Evolutionary conservation across 768 basidiomycete genomes (phyloP), one percentile per base, ranked within the genome.

Genomic region (Russula compacta): DNA sequence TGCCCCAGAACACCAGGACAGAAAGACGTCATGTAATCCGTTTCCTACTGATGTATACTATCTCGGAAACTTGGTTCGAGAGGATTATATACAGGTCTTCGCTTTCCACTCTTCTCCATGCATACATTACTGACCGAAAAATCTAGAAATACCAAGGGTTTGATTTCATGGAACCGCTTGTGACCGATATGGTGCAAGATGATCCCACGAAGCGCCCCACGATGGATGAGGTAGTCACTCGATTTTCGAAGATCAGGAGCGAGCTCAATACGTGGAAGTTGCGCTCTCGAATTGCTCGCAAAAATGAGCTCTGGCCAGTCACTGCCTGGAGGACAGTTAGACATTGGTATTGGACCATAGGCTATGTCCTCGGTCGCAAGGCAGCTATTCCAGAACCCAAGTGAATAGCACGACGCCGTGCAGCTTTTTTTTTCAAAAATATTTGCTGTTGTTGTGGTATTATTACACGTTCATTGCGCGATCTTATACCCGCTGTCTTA

Each of bases 121-220:
- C 32, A 49, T 0, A 8, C 32, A 14, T 32, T 9, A 7, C 32
- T 17, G 2, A 42, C 12, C 1, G 24, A n/a, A 10, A 24, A 42
- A 53, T 17, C 12, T 10, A 62, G 61, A 58, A 63, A 24, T 58
- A 48, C 33, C n/a, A 60, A 6, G 61, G 61, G 2, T 48, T 63
- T 4, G 47, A 60, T 9, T 63, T 63, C 40, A 55, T 63, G 5
- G 19, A 53, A 40, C 24, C 42, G 40, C 52, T 67, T 6, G 64
- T 69, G 35, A 56, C 56, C 0, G 72, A 75, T 15, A 77, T 78
- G 76, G 66, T 71, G 1, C 72, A 75, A 55, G 62, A 69, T 0
- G 71, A 77, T 53, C 73, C 74, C 0, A 51, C 60, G 6, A 68
- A 71, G 50, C 71, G 76, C 8, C 76, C 75, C 0, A 71, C 68